phyloP scores from a whole-genome alignment of 495 filamentous ascomycete species.

The Aspergillus conjunctus region DNA sequence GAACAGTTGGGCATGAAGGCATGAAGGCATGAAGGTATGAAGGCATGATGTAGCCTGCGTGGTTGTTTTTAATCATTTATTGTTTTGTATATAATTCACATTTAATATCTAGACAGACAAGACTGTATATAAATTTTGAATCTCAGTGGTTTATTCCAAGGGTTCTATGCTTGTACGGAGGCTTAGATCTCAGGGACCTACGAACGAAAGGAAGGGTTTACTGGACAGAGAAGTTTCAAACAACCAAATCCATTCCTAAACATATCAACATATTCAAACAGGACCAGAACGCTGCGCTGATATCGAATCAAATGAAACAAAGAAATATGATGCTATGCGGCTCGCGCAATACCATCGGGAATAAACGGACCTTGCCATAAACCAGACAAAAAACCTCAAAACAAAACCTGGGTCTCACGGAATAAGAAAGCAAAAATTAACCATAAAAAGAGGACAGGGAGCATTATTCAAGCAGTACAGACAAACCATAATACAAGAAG shows the following conservation, averaged over 20 bases:
- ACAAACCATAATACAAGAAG: slow-evolving; percentile 31
- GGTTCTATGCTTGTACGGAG: too few relatives aligned
- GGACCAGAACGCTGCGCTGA: slow-evolving; percentile 27
- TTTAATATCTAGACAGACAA: too few relatives aligned
- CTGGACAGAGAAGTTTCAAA: not conserved
- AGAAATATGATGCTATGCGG: slow-evolving; percentile 19
- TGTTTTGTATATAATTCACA: too few relatives aligned
- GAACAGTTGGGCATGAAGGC: too few relatives aligned
- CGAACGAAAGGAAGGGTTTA: not conserved
- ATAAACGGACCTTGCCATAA: slow-evolving; percentile 19
- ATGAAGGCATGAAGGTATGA: too few relatives aligned
- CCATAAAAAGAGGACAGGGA: slow-evolving; percentile 9
- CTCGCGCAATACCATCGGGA: slow-evolving; percentile 20
- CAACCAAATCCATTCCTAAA: slow-evolving; percentile 18
- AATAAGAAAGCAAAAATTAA: slow-evolving; percentile 15
- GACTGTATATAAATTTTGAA: too few relatives aligned
- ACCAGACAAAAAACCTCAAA: slow-evolving; percentile 17
- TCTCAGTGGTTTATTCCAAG: too few relatives aligned
- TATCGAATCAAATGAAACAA: slow-evolving; percentile 25
- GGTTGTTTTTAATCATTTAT: too few relatives aligned
- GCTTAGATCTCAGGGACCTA: too few relatives aligned
- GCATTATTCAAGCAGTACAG: slow-evolving; percentile 25
- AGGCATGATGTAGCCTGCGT: too few relatives aligned
- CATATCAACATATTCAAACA: slow-evolving; percentile 20
- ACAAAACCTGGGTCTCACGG: slow-evolving; percentile 10